Evolutionary conservation across 257 asterid species (phyloP).

Genomic region (Ehretia macrophylla): DNA sequence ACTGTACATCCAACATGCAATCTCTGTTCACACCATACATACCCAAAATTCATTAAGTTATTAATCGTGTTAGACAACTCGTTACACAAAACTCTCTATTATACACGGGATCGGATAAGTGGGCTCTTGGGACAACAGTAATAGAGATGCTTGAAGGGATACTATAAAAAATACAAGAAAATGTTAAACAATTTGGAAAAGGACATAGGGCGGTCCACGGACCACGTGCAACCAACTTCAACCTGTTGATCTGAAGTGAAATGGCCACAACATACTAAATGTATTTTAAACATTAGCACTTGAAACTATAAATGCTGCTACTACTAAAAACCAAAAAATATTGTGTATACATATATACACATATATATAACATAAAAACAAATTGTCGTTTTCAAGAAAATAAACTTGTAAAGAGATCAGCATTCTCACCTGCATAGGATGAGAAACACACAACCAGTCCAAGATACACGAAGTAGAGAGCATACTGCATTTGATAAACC

Average conservation of each 20-base stretch:
- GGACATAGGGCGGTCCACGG: conserved; percentile 78
- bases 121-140: too few species aligned
- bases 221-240: conserved; percentile 72
- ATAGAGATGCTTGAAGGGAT: conserved; percentile 57
- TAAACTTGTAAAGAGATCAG: not conserved
- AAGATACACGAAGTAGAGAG: conserved; percentile 91
- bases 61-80: too few species aligned
- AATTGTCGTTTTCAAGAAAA: not conserved
- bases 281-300: not conserved
- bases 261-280: conserved; percentile 19
- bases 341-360: too few species aligned
- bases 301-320: too few species aligned
- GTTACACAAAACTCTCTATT: too few species aligned
- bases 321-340: too few species aligned
- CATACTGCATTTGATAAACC: conserved; percentile 56
- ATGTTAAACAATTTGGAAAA: conserved; percentile 46
- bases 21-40: conserved; percentile 41
- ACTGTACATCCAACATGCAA: conserved; percentile 95
- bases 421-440: conserved; percentile 78
- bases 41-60: not conserved
- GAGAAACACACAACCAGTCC: conserved; percentile 89
- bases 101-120: too few species aligned
- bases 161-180: conserved; percentile 28
- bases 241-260: conserved; percentile 37
- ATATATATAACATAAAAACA: too few species aligned